phyloP scores from a whole-genome alignment of 1,284 basidiomycete species.

The Volvariella volvacea region DNA sequence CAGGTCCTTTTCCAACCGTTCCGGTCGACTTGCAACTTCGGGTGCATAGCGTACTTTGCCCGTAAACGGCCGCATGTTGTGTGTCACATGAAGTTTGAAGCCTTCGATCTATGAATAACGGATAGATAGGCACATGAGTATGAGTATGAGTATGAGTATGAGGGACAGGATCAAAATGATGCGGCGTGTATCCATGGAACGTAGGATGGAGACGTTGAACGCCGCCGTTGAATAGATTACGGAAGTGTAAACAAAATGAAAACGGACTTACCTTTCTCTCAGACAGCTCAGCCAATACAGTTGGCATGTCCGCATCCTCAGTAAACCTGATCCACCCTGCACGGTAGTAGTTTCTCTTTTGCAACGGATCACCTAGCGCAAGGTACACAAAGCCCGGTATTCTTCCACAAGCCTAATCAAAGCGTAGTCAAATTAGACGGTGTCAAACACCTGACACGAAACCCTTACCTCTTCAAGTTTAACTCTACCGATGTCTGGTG shows the following conservation, averaged over 20 bases:
- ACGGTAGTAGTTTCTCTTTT: slow-evolving; percentile 86
- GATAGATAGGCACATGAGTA: no score
- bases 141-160: no score
- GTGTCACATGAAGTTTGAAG: slow-evolving; percentile 86
- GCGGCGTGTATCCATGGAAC: no score
- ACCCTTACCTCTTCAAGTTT: slow-evolving; percentile 78
- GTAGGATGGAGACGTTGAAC: no score
- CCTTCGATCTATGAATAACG: slow-evolving; percentile 70
- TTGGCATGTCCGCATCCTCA: slow-evolving; percentile 76
- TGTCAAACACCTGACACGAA: slow-evolving; percentile 3
- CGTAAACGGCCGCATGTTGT: slow-evolving; percentile 74
- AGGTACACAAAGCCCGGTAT: slow-evolving; percentile 73
- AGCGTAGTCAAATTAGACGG: slow-evolving; percentile 8
- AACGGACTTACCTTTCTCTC: slow-evolving; percentile 75
- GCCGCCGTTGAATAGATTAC: no score
- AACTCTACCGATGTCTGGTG: slow-evolving; percentile 80
- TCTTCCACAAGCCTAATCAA: slow-evolving; percentile 51
- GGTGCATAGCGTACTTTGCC: slow-evolving; percentile 76
- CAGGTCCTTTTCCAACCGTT: slow-evolving; percentile 74
- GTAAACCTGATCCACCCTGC: slow-evolving; percentile 87
- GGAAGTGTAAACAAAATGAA: no score
- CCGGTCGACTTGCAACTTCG: slow-evolving; percentile 71
- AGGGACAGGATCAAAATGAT: no score
- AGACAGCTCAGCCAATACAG: slow-evolving; percentile 64
- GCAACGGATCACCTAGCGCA: slow-evolving; percentile 83